These are phyloP conservation scores for Nannochloris sp. DNA, from an alignment of 139 green algal species.

Conservation along the genomic window DNA sequence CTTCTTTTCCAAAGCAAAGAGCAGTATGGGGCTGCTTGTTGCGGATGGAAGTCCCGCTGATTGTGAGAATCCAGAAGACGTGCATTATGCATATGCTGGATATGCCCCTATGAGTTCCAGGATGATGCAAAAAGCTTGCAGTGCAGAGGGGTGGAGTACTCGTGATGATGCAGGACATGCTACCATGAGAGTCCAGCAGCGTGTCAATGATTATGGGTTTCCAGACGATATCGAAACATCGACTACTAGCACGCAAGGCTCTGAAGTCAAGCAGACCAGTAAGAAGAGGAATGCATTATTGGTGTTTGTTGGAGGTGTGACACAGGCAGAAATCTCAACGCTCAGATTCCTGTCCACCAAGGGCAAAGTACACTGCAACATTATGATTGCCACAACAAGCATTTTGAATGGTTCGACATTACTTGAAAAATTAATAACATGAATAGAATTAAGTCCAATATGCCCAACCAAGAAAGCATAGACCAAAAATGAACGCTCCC, in stretches of 20 bases:
- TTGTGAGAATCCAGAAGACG: constrained; percentile 35
- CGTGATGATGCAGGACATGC: constrained; percentile 39
- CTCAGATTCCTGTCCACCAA: constrained; percentile 60
- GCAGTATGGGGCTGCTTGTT: constrained; percentile 51
- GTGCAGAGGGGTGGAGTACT: constrained; percentile 25
- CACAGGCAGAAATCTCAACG: constrained; percentile 77
- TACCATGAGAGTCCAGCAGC: constrained; percentile 23
- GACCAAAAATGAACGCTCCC: constrained; percentile 7
- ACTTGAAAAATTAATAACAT: constrained; percentile 18
- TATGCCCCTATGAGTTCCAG: constrained; percentile 81
- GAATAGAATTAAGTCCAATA: constrained; percentile 15
- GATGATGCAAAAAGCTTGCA: constrained; percentile 61
- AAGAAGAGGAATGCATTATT: constrained; percentile 52
- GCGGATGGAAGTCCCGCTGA: constrained; percentile 46
- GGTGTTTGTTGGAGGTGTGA: constrained; percentile 80
- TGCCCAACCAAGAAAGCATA: constrained; percentile 28
- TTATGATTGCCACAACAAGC: constrained; percentile 72
- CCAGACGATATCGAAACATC: constrained; percentile 8
- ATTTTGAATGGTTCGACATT: constrained; percentile 68
- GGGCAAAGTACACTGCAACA: constrained; percentile 43
- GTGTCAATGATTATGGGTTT: constrained; percentile 25
- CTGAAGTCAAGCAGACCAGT: not conserved
- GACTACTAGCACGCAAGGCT: too few species aligned
- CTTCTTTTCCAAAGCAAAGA: constrained; percentile 32
- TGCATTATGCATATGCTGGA: constrained; percentile 47